Conservation (phyloP, 208 protist genomes). For the Novymonas esmeraldas region DNA sequence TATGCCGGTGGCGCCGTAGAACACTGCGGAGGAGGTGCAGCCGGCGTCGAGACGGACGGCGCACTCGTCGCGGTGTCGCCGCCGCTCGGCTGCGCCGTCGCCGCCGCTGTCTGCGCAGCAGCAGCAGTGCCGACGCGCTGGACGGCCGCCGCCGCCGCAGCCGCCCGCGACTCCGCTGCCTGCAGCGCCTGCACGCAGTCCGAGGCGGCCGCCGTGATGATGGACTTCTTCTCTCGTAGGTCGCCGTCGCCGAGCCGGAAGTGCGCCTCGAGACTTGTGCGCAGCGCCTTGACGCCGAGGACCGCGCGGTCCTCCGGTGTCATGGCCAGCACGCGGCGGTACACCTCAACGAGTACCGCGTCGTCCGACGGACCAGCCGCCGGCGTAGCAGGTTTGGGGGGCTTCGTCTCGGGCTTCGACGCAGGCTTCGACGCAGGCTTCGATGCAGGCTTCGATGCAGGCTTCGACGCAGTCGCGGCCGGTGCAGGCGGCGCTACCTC, state of each 20-base stretch:
- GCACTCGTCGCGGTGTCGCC: too few species aligned
- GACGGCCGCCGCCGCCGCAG: slow-evolving; percentile 6
- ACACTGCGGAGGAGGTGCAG: too few species aligned
- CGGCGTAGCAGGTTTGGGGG: slow-evolving; percentile 2
- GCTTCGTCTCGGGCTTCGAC: too few species aligned
- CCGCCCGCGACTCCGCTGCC: slow-evolving; percentile 49
- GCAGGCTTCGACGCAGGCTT: too few species aligned
- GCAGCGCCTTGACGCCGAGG: slow-evolving; percentile 71
- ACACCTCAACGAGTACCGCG: slow-evolving; percentile 67
- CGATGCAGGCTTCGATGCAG: too few species aligned
- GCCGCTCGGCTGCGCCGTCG: not conserved
- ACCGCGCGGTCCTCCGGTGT: slow-evolving; percentile 42
- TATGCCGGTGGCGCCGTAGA: too few species aligned
- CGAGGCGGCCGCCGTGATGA: slow-evolving; percentile 66
- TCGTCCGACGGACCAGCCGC: slow-evolving; percentile 56
- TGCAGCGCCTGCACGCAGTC: slow-evolving; percentile 70
- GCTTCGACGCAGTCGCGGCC: not conserved
- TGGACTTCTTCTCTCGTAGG: slow-evolving; percentile 54
- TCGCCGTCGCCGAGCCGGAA: slow-evolving; percentile 47
- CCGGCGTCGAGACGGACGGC: too few species aligned
- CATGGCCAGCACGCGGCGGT: slow-evolving; percentile 64
- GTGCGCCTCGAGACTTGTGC: slow-evolving; percentile 51
- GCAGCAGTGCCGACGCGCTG: not conserved
- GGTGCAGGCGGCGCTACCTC: not conserved
- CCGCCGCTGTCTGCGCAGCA: not conserved